These are phyloP conservation scores for Solanum piurae DNA, from an alignment of 257 asterid species.

Conservation along the genomic window DNA sequence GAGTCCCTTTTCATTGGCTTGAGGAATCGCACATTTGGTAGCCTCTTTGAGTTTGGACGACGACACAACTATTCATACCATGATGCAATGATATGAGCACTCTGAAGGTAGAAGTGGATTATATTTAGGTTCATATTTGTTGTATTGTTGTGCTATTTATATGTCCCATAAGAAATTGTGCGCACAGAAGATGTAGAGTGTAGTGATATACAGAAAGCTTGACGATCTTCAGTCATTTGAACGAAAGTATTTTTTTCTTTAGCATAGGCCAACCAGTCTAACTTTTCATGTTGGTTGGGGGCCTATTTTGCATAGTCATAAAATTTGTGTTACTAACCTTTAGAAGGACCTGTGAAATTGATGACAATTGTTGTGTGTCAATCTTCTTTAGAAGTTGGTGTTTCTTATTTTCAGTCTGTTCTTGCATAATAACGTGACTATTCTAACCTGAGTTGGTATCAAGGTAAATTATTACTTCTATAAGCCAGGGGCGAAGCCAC, in stretches of 20 bases:
- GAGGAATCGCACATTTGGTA: neutral
- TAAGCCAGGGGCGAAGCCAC: neutral
- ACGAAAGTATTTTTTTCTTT: neutral
- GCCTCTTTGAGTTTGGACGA: neutral
- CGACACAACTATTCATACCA: neutral
- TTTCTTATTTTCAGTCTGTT: neutral
- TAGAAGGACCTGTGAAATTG: too few relatives aligned
- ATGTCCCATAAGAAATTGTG: neutral
- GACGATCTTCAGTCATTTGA: neutral
- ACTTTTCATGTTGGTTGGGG: neutral
- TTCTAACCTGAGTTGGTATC: too few relatives aligned
- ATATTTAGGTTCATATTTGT: neutral
- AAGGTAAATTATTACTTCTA: too few relatives aligned
- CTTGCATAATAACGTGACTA: neutral
- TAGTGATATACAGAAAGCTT: neutral
- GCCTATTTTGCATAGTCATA: neutral
- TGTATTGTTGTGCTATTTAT: too few relatives aligned
- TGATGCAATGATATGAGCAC: neutral
- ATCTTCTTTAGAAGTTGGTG: neutral
- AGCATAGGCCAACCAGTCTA: neutral
- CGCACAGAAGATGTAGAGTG: neutral
- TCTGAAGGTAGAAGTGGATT: neutral
- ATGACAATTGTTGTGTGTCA: too few relatives aligned
- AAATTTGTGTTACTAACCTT: rapidly evolving
- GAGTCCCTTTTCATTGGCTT: neutral